Percentiles rank a stretch among this genome's conserved stretches.
Conservation (phyloP, 768 basidiomycete genomes). For the Harrya chromipes region DNA sequence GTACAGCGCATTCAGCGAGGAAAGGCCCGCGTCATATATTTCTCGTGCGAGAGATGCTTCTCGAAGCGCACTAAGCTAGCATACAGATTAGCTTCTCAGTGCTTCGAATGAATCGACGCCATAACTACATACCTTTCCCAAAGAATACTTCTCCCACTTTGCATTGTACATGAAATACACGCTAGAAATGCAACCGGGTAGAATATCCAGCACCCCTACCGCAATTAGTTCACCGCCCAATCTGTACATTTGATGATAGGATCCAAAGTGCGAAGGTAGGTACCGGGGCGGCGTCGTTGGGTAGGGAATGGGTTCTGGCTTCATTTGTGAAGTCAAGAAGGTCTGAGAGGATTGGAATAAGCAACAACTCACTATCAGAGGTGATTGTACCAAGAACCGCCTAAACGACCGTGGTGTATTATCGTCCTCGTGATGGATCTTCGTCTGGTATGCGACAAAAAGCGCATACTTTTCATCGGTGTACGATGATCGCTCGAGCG, state of each 20-base stretch:
- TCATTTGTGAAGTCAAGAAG: slow-evolving; percentile 3
- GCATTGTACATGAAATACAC: slow-evolving; percentile 91
- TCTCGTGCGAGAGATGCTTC: slow-evolving; percentile 76
- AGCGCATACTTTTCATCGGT: slow-evolving; percentile 80
- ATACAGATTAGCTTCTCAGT: neutral
- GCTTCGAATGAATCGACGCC: neutral
- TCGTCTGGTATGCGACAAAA: slow-evolving; percentile 71
- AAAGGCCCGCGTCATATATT: slow-evolving; percentile 66
- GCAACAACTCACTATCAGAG: slow-evolving; percentile 55
- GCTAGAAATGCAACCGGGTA: slow-evolving; percentile 79
- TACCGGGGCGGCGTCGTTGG: slow-evolving; percentile 43
- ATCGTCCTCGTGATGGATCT: slow-evolving; percentile 69
- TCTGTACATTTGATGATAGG: slow-evolving; percentile 87
- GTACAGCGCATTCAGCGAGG: slow-evolving; percentile 67
- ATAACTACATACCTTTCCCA: slow-evolving; percentile 63
- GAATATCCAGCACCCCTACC: slow-evolving; percentile 84
- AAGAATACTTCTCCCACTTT: slow-evolving; percentile 61
- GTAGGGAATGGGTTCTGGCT: slow-evolving; percentile 67
- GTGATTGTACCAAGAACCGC: slow-evolving; percentile 76
- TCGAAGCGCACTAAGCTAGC: slow-evolving; percentile 77
- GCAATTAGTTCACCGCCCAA: slow-evolving; percentile 82
- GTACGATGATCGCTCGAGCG: slow-evolving; percentile 71
- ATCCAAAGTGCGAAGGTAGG: slow-evolving; percentile 81
- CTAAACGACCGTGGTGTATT: slow-evolving; percentile 53
- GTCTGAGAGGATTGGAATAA: neutral